These are phyloP conservation scores for Conticribra weissflogii DNA, from an alignment of 108 stramenopile species.

Conservation along the genomic window DNA sequence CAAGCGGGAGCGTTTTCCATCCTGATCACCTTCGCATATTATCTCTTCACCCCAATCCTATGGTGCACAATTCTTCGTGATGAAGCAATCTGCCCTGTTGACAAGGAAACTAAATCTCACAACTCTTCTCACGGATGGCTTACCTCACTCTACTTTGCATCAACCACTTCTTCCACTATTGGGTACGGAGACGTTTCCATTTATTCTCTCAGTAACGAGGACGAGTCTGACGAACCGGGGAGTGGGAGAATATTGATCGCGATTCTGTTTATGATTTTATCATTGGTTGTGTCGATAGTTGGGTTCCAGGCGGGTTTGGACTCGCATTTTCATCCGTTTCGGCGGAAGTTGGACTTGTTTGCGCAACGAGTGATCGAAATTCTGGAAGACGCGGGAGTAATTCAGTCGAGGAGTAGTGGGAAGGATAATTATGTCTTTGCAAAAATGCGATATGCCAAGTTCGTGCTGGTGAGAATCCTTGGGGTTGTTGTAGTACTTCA, in stretches of 20 bases:
- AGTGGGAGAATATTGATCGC: slow-evolving; percentile 54
- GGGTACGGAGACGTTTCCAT: slow-evolving; percentile 57
- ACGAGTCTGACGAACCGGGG: slow-evolving; percentile 11
- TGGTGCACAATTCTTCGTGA: slow-evolving; percentile 58
- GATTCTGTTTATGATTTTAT: slow-evolving; percentile 53
- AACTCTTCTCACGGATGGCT: slow-evolving; percentile 17
- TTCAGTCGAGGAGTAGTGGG: slow-evolving; percentile 8
- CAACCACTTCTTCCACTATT: slow-evolving; percentile 53
- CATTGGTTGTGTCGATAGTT: slow-evolving; percentile 41
- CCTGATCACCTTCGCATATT: slow-evolving; percentile 29
- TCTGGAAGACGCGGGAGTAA: slow-evolving; percentile 10
- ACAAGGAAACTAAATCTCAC: not conserved
- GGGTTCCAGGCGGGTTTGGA: slow-evolving; percentile 44
- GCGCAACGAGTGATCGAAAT: slow-evolving; percentile 8
- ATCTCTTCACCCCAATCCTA: slow-evolving; percentile 44
- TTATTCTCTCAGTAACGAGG: slow-evolving; percentile 4
- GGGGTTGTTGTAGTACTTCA: too few species aligned
- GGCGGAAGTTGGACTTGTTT: slow-evolving; percentile 1
- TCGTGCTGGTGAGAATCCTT: too few species aligned
- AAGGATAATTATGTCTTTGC: slow-evolving; percentile 34
- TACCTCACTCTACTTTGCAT: slow-evolving; percentile 50
- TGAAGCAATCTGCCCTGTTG: slow-evolving; percentile 39
- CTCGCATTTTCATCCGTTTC: slow-evolving; percentile 26
- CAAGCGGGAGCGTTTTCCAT: slow-evolving; percentile 6
- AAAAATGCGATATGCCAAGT: slow-evolving; percentile 34